These are phyloP conservation scores for Obelidium mucronatum DNA, from an alignment of 192 early-diverging fungal species.

Conservation along the genomic window DNA sequence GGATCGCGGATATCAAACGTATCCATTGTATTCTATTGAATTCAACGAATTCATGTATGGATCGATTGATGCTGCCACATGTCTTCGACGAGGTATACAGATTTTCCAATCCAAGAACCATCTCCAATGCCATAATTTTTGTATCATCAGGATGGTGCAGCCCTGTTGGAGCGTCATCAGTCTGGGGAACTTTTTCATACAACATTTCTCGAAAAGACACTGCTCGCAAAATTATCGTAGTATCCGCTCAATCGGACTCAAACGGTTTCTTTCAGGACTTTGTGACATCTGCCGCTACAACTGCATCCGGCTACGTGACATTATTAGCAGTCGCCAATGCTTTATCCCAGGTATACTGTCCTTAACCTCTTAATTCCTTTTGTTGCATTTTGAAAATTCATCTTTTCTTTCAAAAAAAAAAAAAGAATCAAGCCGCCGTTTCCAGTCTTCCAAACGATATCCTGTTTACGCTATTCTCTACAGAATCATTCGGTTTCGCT, in stretches of 20 bases:
- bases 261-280: conserved; percentile 72
- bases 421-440: conserved; percentile 37
- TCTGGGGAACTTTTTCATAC: conserved; percentile 71
- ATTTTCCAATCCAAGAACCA: background rate
- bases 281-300: conserved; percentile 61
- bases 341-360: conserved; percentile 65
- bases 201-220: conserved; percentile 59
- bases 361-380: background rate
- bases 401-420: too few relatives aligned
- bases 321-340: conserved; percentile 75
- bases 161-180: conserved; percentile 70
- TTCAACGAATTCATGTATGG: conserved; percentile 77
- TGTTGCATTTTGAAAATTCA: too few relatives aligned
- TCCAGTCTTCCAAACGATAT: conserved; percentile 68
- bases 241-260: conserved; percentile 71
- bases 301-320: conserved; percentile 68
- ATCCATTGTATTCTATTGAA: conserved; percentile 74
- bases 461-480: conserved; percentile 76
- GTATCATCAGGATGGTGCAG: conserved; percentile 71
- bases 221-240: conserved; percentile 73
- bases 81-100: conserved; percentile 73
- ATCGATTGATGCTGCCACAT: conserved; percentile 69
- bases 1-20: conserved; percentile 53
- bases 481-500: conserved; percentile 76
- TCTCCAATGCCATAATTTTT: too few relatives aligned